Conservation (phyloP, 257 asterid species). For the Petrea volubilis region DNA sequence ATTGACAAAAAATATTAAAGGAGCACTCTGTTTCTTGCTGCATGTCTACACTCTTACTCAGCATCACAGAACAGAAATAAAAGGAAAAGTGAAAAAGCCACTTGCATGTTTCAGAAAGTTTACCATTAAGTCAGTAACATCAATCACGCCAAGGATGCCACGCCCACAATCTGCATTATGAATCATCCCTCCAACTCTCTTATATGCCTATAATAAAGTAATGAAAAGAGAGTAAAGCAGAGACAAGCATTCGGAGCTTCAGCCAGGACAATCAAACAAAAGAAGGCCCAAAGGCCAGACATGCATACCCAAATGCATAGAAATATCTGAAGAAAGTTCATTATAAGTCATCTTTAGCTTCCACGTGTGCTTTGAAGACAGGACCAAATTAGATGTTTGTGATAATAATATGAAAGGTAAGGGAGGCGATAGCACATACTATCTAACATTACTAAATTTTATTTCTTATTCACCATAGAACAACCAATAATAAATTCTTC, state of each 20-base stretch:
- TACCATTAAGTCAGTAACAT: constrained; percentile 69
- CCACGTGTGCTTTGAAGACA: neutral
- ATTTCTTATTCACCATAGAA: neutral
- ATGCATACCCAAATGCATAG: neutral
- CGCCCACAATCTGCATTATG: constrained; percentile 78
- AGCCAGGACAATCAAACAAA: constrained; percentile 3
- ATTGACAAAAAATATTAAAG: neutral
- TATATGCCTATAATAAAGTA: constrained; percentile 57
- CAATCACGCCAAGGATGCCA: constrained; percentile 84
- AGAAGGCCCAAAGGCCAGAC: neutral
- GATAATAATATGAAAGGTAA: neutral
- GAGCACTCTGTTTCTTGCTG: neutral
- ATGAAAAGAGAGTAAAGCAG: neutral
- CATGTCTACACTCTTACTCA: neutral
- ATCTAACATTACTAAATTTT: neutral
- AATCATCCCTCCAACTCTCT: constrained; percentile 86
- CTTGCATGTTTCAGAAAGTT: constrained; percentile 8
- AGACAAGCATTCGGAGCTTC: constrained; percentile 15
- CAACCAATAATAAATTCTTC: neutral
- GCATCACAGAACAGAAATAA: neutral
- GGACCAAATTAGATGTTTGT: neutral
- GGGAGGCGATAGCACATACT: neutral
- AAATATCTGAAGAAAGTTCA: neutral
- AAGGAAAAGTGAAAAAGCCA: neutral
- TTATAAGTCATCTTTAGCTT: neutral